Evolutionary conservation across 2,329 filamentous ascomycete genomes (phyloP), one percentile per base, ranked within the genome.

Genomic region (Penicillium decumbens): DNA sequence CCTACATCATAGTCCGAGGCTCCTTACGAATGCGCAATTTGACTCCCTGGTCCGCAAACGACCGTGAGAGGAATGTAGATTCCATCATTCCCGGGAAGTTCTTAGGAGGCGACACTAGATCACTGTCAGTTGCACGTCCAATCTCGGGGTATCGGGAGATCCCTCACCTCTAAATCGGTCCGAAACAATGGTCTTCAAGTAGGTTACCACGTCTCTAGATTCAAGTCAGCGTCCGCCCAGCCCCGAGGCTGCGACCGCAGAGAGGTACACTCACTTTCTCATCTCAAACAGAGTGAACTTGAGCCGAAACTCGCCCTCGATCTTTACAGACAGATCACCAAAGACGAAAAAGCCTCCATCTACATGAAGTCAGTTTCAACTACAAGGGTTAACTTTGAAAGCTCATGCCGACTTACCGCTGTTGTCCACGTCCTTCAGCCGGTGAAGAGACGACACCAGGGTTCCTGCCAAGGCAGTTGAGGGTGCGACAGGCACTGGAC

Each of bases 301-400:
- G 33, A 95, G 77, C 30, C 84, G 78, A 65, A 84, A 92, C 18
- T 75, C 77, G 27, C 90, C 90, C 60, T 87, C 81, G 23, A 83
- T 76, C 64, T 86, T 86, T 52, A 92, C 83, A 0, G 88, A 93
- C 20, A 95, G 76, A 68, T 95, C 89, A 4, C 87, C 87, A 69
- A 95, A 95, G n/a, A 95, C 85, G 63, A 95, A 95, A 72, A 90
- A 95, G 0, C 85, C 89, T 9, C 87, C 87, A 68, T 93, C 88
- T 73, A 51, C 52, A 43, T 6, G 2, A 8, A n/a, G 41, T 32
- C 15, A 43, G 29, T 29, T 30, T 41, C 7, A 13, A 15, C 15
- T 30, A 9, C 4, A 32, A 43, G 25, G 25, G 25, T 8, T 8
- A 39, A 6, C n/a, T 37, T 18, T 9, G 8, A 15, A 18, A 5